Conservation (phyloP, 2,329 filamentous ascomycete genomes). For the Botrytis sinoallii region DNA sequence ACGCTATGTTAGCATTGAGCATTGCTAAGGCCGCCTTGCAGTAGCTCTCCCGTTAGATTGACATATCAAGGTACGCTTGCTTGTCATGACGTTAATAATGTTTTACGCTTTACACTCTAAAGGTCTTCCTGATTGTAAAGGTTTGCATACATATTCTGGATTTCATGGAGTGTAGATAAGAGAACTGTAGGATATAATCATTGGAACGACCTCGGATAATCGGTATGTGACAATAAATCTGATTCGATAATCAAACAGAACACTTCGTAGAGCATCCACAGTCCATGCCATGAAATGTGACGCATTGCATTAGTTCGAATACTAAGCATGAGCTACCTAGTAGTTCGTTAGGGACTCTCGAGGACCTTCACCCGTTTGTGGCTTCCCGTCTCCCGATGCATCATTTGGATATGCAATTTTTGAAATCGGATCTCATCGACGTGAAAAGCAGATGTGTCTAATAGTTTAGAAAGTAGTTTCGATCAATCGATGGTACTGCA, state of each 20-base stretch:
- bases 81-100: not conserved
- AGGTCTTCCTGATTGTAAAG: not conserved
- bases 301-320: not conserved
- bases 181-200: not conserved
- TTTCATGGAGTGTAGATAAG: not conserved
- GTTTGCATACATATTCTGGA: not conserved
- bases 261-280: not conserved
- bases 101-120: not conserved
- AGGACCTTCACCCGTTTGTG: not conserved
- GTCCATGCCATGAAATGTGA: not conserved
- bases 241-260: not conserved
- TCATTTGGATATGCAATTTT: not conserved
- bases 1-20: not conserved
- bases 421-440: not conserved
- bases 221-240: not conserved
- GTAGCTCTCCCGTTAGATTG: not conserved
- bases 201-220: not conserved
- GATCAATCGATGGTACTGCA: not conserved
- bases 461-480: not conserved
- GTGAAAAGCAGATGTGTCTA: not conserved
- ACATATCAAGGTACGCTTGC: not conserved
- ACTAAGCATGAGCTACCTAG: too few relatives aligned
- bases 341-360: not conserved
- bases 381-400: not conserved
- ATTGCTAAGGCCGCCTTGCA: not conserved